Evolutionary conservation across 2,329 filamentous ascomycete genomes (phyloP), one percentile per base, ranked within the genome.

Genomic region (Aspergillus sp.): DNA sequence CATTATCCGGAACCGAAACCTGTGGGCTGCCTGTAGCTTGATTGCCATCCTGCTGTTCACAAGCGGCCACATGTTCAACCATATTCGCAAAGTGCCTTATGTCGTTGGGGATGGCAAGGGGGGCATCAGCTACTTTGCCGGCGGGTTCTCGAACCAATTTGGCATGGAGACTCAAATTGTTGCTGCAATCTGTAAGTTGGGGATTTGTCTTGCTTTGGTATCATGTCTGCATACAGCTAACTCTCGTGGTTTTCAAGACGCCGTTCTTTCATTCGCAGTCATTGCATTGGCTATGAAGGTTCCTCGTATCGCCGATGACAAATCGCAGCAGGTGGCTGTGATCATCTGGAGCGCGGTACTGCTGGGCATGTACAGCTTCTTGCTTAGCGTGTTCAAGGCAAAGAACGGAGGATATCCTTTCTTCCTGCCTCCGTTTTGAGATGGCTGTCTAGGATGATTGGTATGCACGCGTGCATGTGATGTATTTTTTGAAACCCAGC

Each of bases 11-110:
- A 97, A 88, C 78, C 88, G 93, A 62, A 97, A 96, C 66, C 76
- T 97, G 16, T 99, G 94, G 94, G 92, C 93, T 20, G 90, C 89
- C 19, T 74, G 95, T 65, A 96, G 89, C 72, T 78, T 99, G 61
- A 91, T 97, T 65, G 81, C 86, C 13, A 92, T 99, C 58, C 82
- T 99, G 40, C 80, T 97, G 53, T 99, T 97, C 76, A 97, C 88
- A 44, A 94, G 89, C 64, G 95, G 94, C 36, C 92, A 97, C 75
- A 99, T 99, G 95, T 99, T 95, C 82, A 99, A 97, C 74, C 92
- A 97, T 69, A 99, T 99, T 68, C 85, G 95, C 63, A 93, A 94
- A 71, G 90, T 95, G 2, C 94, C 94, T 2, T 99, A 99, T 64
- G 91, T 97, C 29, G 81, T 86, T 40, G 89, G 88, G 40, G 86